phyloP scores from a whole-genome alignment of 2,329 filamentous ascomycete genomes.

The Aureobasidium sp. region DNA sequence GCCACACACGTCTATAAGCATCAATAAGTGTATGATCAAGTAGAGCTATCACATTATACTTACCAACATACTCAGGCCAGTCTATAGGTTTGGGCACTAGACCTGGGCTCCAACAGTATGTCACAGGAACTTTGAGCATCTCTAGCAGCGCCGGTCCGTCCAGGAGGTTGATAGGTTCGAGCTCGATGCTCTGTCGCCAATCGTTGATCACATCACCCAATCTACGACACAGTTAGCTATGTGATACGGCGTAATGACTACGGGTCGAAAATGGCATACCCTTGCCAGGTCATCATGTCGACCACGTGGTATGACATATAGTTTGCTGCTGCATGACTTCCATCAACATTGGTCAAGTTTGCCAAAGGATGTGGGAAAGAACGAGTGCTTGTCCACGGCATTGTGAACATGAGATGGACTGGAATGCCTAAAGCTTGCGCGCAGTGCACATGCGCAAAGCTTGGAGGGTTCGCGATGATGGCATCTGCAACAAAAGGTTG shows the following conservation, averaged over 20 bases:
- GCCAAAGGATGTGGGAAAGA: slow-evolving; percentile 80
- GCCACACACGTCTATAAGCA: slow-evolving; percentile 38
- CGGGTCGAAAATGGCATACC: slow-evolving; percentile 35
- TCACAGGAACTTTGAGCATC: slow-evolving; percentile 70
- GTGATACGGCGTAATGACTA: no score
- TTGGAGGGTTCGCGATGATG: slow-evolving; percentile 71
- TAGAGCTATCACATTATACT: slow-evolving; percentile 24
- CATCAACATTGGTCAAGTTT: slow-evolving; percentile 68
- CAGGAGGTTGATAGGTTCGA: slow-evolving; percentile 69
- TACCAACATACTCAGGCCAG: slow-evolving; percentile 62
- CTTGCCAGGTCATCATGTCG: slow-evolving; percentile 91
- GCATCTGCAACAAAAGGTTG: slow-evolving; percentile 66
- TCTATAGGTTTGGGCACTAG: slow-evolving; percentile 72
- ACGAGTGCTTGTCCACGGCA: slow-evolving; percentile 84
- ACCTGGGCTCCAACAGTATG: slow-evolving; percentile 84
- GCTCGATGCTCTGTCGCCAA: slow-evolving; percentile 58
- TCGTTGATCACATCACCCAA: slow-evolving; percentile 73
- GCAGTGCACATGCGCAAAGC: slow-evolving; percentile 66
- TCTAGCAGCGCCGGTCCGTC: slow-evolving; percentile 74
- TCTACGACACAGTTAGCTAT: slow-evolving; percentile 25
- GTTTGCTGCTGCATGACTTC: slow-evolving; percentile 68
- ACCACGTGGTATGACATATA: slow-evolving; percentile 77
- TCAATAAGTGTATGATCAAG: neutral
- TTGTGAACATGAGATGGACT: slow-evolving; percentile 85
- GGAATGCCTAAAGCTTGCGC: slow-evolving; percentile 69